Conservation (phyloP, 768 basidiomycete genomes). For the Suillus subalutaceus region DNA sequence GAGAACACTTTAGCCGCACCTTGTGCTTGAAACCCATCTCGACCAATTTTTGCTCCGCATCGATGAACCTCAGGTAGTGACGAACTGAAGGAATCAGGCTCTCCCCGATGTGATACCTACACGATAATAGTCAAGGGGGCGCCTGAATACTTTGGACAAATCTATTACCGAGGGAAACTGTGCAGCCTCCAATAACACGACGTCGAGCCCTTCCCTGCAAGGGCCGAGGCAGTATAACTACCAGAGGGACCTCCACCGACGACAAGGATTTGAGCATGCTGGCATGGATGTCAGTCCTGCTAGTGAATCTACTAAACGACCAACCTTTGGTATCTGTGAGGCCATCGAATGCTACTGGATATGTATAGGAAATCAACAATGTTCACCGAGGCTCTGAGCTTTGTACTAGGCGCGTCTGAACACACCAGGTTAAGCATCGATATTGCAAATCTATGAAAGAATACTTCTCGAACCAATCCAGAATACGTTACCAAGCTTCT, state of each 20-base stretch:
- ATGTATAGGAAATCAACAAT: background rate
- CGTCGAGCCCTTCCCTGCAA: slow-evolving; percentile 63
- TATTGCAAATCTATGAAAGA: slow-evolving; percentile 1
- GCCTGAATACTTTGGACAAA: background rate
- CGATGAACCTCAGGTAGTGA: slow-evolving; percentile 55
- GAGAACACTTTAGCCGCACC: slow-evolving; percentile 39
- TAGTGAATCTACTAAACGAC: background rate
- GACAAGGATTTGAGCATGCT: slow-evolving; percentile 42
- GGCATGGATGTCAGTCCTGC: background rate
- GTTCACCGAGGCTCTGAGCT: background rate
- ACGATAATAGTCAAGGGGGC: background rate
- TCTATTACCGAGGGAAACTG: slow-evolving; percentile 54
- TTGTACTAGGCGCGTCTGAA: background rate
- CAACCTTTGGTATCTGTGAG: slow-evolving; percentile 22
- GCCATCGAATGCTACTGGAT: background rate
- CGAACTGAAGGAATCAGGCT: slow-evolving; percentile 55
- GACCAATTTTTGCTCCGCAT: slow-evolving; percentile 45
- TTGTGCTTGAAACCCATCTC: slow-evolving; percentile 49
- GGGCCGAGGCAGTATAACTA: slow-evolving; percentile 54
- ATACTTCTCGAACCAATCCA: background rate
- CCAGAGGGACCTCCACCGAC: slow-evolving; percentile 66
- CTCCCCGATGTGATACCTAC: slow-evolving; percentile 52
- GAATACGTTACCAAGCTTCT: slow-evolving; percentile 1
- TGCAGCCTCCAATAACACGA: slow-evolving; percentile 56
- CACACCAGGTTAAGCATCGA: background rate